phyloP scores from a whole-genome alignment of 805 yeast species.

The Jamesozyma spencerorum region DNA sequence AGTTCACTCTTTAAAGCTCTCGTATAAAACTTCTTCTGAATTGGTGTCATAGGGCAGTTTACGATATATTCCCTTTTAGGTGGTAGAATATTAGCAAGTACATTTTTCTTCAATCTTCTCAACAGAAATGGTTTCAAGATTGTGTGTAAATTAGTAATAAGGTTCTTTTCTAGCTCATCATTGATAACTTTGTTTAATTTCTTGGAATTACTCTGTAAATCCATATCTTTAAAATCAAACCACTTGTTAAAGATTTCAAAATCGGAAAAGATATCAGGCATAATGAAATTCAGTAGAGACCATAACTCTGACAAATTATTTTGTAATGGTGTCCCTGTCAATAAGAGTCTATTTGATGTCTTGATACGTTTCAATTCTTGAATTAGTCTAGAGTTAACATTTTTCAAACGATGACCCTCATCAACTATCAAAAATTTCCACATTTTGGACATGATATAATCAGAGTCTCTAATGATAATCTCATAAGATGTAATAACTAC shows the following conservation, averaged over 20 bases:
- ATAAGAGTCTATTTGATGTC: constrained; percentile 61
- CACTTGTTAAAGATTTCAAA: constrained; percentile 83
- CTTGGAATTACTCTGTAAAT: constrained; percentile 28
- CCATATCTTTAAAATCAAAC: constrained; percentile 72
- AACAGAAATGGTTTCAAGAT: constrained; percentile 81
- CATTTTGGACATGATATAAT: constrained; percentile 38
- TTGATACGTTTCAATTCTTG: constrained; percentile 56
- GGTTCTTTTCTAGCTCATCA: constrained; percentile 45
- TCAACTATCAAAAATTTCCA: constrained; percentile 90
- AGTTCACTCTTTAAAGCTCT: constrained; percentile 39
- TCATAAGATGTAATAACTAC: constrained; percentile 80
- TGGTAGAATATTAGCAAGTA: constrained; percentile 57
- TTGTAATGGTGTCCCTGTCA: constrained; percentile 96
- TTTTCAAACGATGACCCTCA: constrained; percentile 91
- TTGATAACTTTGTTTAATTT: constrained; percentile 40
- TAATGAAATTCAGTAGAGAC: constrained; percentile 81
- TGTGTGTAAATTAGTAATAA: constrained; percentile 73
- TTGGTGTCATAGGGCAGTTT: constrained; percentile 54
- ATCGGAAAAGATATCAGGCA: constrained; percentile 90
- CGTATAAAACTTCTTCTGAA: constrained; percentile 58
- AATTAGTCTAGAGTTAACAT: constrained; percentile 68
- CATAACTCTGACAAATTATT: constrained; percentile 84
- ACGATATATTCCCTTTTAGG: constrained; percentile 84
- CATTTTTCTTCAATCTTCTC: constrained; percentile 71
- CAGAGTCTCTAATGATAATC: constrained; percentile 59